Percentiles rank a stretch among this genome's conserved stretches.
Conservation (phyloP, 306 rosid genomes). For the Medicago lupulina region DNA sequence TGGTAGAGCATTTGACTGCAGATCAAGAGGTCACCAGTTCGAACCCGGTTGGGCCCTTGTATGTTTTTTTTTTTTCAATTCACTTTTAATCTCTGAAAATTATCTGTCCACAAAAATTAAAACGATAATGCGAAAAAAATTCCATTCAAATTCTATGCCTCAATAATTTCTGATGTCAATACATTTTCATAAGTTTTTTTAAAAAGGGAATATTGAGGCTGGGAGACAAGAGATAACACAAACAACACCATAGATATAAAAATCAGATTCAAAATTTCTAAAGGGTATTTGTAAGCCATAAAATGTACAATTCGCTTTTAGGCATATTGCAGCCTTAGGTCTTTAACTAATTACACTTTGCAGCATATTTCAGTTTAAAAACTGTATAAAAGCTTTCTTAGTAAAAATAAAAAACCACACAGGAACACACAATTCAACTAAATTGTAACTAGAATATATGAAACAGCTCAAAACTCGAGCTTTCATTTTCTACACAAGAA, state of each 20-base stretch:
- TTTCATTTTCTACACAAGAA: slow-evolving; percentile 18
- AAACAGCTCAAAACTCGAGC: not conserved
- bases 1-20: slow-evolving; percentile 22
- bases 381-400: not conserved
- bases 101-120: not conserved
- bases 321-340: not conserved
- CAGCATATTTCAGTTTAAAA: slow-evolving; percentile 15
- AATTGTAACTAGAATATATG: not conserved
- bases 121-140: not conserved
- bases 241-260: slow-evolving; percentile 15
- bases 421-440: slow-evolving; percentile 1
- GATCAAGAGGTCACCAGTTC: slow-evolving; percentile 13
- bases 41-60: not conserved
- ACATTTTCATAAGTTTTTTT: not conserved
- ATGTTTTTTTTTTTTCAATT: not conserved
- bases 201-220: not conserved
- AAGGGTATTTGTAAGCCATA: not conserved
- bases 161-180: slow-evolving; percentile 25
- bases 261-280: not conserved
- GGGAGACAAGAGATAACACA: not conserved
- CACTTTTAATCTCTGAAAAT: not conserved
- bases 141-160: not conserved
- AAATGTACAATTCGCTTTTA: slow-evolving; percentile 18
- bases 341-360: too few species aligned
- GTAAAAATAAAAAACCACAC: not conserved